These are phyloP conservation scores for Globisporangium sylvaticum DNA, from an alignment of 352 stramenopile genomes.

Conservation along the genomic window DNA sequence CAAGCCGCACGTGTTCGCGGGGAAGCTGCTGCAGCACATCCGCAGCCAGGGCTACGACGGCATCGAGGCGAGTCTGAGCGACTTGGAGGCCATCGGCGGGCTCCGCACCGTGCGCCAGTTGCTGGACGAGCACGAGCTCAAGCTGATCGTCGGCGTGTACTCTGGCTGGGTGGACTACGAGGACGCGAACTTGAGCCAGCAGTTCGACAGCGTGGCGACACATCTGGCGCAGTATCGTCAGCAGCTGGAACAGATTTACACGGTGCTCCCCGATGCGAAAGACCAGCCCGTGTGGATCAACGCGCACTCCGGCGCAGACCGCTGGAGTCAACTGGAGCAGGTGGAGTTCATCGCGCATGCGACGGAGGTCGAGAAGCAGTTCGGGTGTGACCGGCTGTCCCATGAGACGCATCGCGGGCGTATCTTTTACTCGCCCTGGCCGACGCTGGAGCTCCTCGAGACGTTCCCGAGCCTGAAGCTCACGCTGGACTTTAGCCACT, in stretches of 20 bases:
- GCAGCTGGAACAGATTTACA: slow-evolving; percentile 29
- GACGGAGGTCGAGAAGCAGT: slow-evolving; percentile 37
- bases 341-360: slow-evolving; percentile 46
- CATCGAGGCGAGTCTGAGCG: slow-evolving; percentile 65
- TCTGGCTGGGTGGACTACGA: slow-evolving; percentile 74
- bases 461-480: slow-evolving; percentile 59
- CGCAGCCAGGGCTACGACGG: slow-evolving; percentile 52
- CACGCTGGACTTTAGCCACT: slow-evolving; percentile 70
- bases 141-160: slow-evolving; percentile 66
- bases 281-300: slow-evolving; percentile 45
- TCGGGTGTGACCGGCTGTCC: slow-evolving; percentile 31
- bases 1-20: slow-evolving; percentile 23
- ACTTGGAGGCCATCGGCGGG: slow-evolving; percentile 51
- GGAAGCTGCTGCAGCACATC: slow-evolving; percentile 34
- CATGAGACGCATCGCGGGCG: slow-evolving; percentile 68
- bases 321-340: slow-evolving; percentile 43
- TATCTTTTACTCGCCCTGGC: slow-evolving; percentile 71
- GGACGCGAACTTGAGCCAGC: slow-evolving; percentile 36
- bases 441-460: slow-evolving; percentile 51
- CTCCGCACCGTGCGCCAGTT: slow-evolving; percentile 29
- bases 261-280: slow-evolving; percentile 19
- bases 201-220: slow-evolving; percentile 45
- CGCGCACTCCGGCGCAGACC: slow-evolving; percentile 55
- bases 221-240: slow-evolving; percentile 38
- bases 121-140: slow-evolving; percentile 43